phyloP scores from a whole-genome alignment of 2,329 filamentous ascomycete species.

The Sphaceloma murrayae region DNA sequence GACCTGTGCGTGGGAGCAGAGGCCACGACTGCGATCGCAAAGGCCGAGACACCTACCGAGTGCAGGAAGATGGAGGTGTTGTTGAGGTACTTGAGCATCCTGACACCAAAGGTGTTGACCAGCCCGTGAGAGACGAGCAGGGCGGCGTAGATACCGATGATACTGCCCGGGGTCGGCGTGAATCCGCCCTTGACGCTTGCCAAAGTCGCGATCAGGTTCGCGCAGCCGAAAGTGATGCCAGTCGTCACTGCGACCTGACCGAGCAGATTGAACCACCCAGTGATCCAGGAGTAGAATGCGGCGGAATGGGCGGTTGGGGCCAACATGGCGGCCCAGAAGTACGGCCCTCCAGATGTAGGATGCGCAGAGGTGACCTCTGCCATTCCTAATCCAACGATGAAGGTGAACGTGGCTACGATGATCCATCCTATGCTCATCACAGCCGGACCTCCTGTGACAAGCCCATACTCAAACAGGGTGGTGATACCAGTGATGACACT shows the following conservation, averaged over 20 bases:
- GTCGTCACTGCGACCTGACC: constrained; percentile 43
- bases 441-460: constrained; percentile 46
- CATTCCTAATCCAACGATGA: constrained; percentile 47
- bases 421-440: constrained; percentile 51
- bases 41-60: constrained; percentile 42
- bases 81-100: constrained; percentile 47
- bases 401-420: constrained; percentile 46
- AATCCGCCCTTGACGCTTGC: constrained; percentile 38
- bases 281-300: constrained; percentile 40
- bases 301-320: constrained; percentile 38
- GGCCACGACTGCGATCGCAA: constrained; percentile 48
- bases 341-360: constrained; percentile 49
- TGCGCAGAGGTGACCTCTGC: constrained; percentile 52
- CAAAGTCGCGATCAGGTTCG: constrained; percentile 38
- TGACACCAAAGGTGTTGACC: constrained; percentile 50
- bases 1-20: constrained; percentile 48
- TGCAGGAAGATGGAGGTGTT: constrained; percentile 49
- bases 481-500: constrained; percentile 52
- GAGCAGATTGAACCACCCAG: constrained; percentile 43
- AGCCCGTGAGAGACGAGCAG: constrained; percentile 46
- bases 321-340: constrained; percentile 52
- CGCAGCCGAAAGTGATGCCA: constrained; percentile 40
- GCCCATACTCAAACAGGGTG: constrained; percentile 47
- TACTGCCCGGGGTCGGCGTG: constrained; percentile 38
- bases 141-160: constrained; percentile 52